phyloP scores from a whole-genome alignment of 176 grass and related monocot genomes.

The Triticum turgidum region DNA sequence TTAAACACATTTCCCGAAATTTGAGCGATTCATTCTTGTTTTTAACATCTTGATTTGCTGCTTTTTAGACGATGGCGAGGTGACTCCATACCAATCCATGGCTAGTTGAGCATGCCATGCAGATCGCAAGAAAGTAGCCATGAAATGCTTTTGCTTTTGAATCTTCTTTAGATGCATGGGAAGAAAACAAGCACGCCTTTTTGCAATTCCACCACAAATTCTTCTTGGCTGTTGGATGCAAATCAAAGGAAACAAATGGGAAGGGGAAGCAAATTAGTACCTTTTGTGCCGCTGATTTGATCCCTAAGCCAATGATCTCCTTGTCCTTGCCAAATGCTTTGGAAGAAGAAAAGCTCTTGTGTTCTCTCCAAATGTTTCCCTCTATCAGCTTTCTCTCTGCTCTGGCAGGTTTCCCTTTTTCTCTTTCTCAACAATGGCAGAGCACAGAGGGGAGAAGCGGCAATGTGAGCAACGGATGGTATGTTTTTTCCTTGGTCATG shows the following conservation, averaged over 20 bases:
- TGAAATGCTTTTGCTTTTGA: conserved; percentile 38
- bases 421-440: not conserved
- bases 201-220: not conserved
- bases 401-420: not conserved
- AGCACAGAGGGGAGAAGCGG: not conserved
- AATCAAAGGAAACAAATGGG: conserved; percentile 7
- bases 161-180: conserved; percentile 53
- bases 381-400: not conserved
- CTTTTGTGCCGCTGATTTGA: conserved; percentile 37
- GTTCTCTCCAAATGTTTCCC: not conserved
- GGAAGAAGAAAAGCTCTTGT: not conserved
- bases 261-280: not conserved
- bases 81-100: conserved; percentile 17
- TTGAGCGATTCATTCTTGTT: conserved; percentile 11
- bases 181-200: conserved; percentile 33
- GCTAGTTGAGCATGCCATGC: conserved; percentile 27
- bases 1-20: conserved; percentile 13
- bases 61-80: conserved; percentile 37
- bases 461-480: not conserved
- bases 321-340: conserved; percentile 37
- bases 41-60: not conserved
- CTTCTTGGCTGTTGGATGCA: conserved; percentile 20
- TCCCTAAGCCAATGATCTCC: conserved; percentile 21
- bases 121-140: not conserved
- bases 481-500: conserved; percentile 26